Evolutionary conservation across 352 stramenopile species (phyloP).

Genomic region (Phytophthora litchii): DNA sequence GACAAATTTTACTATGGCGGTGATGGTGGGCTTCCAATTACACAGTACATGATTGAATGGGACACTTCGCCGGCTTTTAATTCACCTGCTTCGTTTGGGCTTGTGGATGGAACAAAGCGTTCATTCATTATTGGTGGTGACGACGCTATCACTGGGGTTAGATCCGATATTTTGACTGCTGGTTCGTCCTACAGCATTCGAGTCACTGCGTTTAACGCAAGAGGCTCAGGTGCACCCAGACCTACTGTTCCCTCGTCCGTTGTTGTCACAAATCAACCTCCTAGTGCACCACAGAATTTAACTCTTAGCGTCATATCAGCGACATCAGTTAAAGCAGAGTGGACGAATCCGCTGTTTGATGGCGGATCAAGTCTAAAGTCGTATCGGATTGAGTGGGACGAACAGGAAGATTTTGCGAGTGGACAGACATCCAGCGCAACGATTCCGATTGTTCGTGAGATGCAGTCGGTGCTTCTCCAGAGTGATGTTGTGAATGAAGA

Average conservation of each 20-base stretch:
- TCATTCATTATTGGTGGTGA: constrained; percentile 92
- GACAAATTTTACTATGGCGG: constrained; percentile 90
- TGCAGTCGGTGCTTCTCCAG: constrained; percentile 87
- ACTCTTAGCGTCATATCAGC: constrained; percentile 54
- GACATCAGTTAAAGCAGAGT: constrained; percentile 81
- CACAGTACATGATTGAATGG: constrained; percentile 97
- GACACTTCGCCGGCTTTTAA: constrained; percentile 89
- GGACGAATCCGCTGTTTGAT: constrained; percentile 92
- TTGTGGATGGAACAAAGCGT: constrained; percentile 49
- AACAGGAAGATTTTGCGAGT: constrained; percentile 77
- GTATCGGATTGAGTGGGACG: constrained; percentile 84
- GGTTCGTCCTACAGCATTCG: constrained; percentile 81
- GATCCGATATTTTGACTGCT: constrained; percentile 76
- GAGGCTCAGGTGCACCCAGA: constrained; percentile 55
- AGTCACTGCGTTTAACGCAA: constrained; percentile 79
- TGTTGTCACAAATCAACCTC: constrained; percentile 63
- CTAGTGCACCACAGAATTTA: constrained; percentile 62
- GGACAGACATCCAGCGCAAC: constrained; percentile 69
- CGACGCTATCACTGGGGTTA: constrained; percentile 92
- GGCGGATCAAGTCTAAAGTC: constrained; percentile 87
- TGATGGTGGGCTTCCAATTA: constrained; percentile 91
- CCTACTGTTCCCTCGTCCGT: constrained; percentile 51
- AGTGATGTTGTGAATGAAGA: constrained; percentile 92
- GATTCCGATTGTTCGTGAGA: constrained; percentile 90
- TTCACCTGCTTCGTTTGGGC: constrained; percentile 77